Conservation (phyloP, 2,329 filamentous ascomycete genomes). For the Cladosporium phlei region DNA sequence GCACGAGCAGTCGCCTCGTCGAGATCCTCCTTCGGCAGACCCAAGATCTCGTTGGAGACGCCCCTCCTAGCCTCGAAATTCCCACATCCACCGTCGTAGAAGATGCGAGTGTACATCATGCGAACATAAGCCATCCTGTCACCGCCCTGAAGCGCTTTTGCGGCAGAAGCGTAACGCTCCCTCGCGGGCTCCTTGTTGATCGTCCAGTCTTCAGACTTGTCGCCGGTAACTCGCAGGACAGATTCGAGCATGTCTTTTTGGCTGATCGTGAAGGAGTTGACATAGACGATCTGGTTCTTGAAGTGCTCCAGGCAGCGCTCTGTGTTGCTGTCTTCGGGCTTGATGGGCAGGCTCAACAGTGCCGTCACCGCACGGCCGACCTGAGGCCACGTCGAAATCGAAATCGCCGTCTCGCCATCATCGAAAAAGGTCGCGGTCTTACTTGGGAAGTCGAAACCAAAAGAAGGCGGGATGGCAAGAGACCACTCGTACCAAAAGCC, state of each 20-base stretch:
- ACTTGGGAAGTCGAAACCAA: constrained; percentile 36
- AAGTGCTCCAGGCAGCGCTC: constrained; percentile 41
- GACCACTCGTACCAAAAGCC: constrained; percentile 37
- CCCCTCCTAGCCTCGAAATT: constrained; percentile 36
- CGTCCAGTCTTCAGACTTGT: constrained; percentile 57
- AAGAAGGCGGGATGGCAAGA: constrained; percentile 28
- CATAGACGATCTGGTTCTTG: constrained; percentile 47
- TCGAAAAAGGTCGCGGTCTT: constrained; percentile 40
- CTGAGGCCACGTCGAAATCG: constrained; percentile 57
- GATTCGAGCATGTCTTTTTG: constrained; percentile 63
- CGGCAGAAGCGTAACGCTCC: constrained; percentile 48
- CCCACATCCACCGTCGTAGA: constrained; percentile 36
- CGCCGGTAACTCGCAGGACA: constrained; percentile 55
- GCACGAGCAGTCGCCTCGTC: constrained; percentile 52
- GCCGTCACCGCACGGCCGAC: constrained; percentile 50
- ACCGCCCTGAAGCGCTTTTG: constrained; percentile 42
- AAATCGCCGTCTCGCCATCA: constrained; percentile 54
- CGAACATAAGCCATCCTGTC: constrained; percentile 44
- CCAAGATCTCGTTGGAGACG: constrained; percentile 51
- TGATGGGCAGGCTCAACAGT: constrained; percentile 31
- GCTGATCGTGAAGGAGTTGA: constrained; percentile 54
- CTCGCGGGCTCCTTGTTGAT: constrained; percentile 46
- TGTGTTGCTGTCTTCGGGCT: constrained; percentile 37
- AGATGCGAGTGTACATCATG: constrained; percentile 54
- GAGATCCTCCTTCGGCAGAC: constrained; percentile 54